Base-by-base conservation (phyloP, 139 green algal genomes). In the Nannochloris sp. region DNA sequence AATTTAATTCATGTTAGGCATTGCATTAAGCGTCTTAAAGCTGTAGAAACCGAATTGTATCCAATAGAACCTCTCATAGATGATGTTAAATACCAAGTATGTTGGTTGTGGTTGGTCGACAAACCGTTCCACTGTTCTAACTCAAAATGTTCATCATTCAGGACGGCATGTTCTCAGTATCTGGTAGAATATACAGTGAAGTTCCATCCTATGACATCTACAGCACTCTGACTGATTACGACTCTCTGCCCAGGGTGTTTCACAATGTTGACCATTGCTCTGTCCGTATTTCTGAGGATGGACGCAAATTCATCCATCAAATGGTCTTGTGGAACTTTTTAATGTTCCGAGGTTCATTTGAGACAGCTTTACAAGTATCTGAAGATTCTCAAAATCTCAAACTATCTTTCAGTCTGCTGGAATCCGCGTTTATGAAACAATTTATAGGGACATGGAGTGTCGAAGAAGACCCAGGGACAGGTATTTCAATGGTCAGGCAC, bases 281-380 rank as follows among this genome's bases (percentile, higher is more conserved):
- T 21, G 34, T 66, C 14, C 23, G 23, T 23, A 15, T 18, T 44
- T 21, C 16, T 11, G 60, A 66, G 16, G 51, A 64, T 15, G 51
- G 67, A 24, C 49, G 51, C 19, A 74, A 58, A 43, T 49, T 61
- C 43, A 21, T 74, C 50, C 34, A 43, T 44, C 68, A 74, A 36
- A 69, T 40, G 16, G 68, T 60, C 49, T 43, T 36, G 21, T 74
- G 68, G 68, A 40, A 53, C 31, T 74, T 74, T 64, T 48, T 74
- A 6, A 50, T 74, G 23, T 74, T 74, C 50, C 62, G 50, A 61
- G 68, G 68, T 56, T 60, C 51, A 8, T 75, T 75, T 64, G 60
- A 51, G 5, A 75, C 43, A 15, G 61, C 66, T 44, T 48, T 75
- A 3, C 51, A 57, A 15, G 68, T 75, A 37, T 5, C 23, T 5